A percentile compares a stretch with the other conserved stretches of the same genome.
Conservation (phyloP, 352 stramenopile species). For the Phytophthora sp. region DNA sequence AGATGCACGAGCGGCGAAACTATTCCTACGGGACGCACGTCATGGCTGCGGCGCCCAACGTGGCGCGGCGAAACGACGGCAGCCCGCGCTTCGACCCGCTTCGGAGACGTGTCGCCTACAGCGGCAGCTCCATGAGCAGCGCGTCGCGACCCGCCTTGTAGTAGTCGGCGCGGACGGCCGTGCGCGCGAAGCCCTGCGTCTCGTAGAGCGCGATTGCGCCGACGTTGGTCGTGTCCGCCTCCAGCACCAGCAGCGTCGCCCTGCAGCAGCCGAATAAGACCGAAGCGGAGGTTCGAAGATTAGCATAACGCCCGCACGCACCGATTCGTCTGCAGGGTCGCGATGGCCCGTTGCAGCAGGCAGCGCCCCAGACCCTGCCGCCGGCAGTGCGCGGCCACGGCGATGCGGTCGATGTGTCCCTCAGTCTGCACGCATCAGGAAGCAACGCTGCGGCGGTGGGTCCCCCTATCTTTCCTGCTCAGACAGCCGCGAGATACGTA, state of each 20-base stretch:
- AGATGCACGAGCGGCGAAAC: no score
- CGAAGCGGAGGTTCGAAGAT: no score
- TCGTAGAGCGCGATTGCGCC: conserved; percentile 51
- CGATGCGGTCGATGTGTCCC: conserved; percentile 54
- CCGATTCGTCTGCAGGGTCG: conserved; percentile 32
- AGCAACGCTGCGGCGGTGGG: background rate
- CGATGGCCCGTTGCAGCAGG: conserved; percentile 43
- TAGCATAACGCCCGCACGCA: background rate
- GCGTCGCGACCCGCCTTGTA: conserved; percentile 50
- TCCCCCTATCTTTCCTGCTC: background rate
- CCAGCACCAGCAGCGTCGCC: conserved; percentile 26
- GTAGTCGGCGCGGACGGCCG: conserved; percentile 39
- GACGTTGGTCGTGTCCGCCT: conserved; percentile 40
- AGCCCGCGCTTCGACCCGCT: background rate
- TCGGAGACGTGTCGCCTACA: conserved; percentile 3
- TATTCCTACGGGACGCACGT: background rate
- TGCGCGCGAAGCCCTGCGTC: conserved; percentile 37
- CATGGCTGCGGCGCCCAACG: no score
- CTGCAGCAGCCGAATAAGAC: conserved; percentile 18
- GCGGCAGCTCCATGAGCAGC: conserved; percentile 42
- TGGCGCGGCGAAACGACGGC: no score
- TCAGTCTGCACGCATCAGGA: conserved; percentile 24
- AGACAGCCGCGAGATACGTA: conserved; percentile 34
- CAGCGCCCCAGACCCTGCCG: conserved; percentile 39
- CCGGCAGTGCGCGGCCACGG: conserved; percentile 37